These are phyloP conservation scores for Megacollybia marginata DNA, from an alignment of 768 basidiomycete genomes.

Conservation along the genomic window DNA sequence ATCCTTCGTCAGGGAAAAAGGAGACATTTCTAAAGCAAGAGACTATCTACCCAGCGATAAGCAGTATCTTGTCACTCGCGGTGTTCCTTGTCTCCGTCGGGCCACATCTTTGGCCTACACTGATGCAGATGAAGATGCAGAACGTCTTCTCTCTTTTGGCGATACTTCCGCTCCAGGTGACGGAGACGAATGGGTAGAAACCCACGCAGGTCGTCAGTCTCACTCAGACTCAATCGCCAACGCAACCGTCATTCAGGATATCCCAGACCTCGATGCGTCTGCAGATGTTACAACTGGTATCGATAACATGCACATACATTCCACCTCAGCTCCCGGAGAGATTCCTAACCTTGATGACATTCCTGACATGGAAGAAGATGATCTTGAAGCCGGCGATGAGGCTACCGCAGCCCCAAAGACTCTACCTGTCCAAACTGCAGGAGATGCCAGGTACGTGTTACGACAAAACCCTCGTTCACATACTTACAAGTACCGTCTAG, in stretches of 20 bases:
- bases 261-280: slow-evolving; percentile 74
- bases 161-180: slow-evolving; percentile 49
- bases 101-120: slow-evolving; percentile 91
- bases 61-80: slow-evolving; percentile 92
- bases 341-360: slow-evolving; percentile 97
- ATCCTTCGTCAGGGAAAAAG: slow-evolving; percentile 68
- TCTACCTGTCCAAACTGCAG: slow-evolving; percentile 21
- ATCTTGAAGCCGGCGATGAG: slow-evolving; percentile 81
- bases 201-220: slow-evolving; percentile 75
- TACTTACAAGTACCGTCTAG: slow-evolving; percentile 23
- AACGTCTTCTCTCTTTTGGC: slow-evolving; percentile 82
- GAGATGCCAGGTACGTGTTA: slow-evolving; percentile 42
- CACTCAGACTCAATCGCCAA: slow-evolving; percentile 46
- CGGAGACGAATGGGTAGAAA: slow-evolving; percentile 97
- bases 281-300: slow-evolving; percentile 38
- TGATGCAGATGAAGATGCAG: slow-evolving; percentile 93
- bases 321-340: slow-evolving; percentile 30
- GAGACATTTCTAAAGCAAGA: slow-evolving; percentile 75
- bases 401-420: slow-evolving; percentile 63
- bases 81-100: slow-evolving; percentile 94
- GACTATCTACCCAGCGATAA: slow-evolving; percentile 95
- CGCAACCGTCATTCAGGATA: slow-evolving; percentile 70
- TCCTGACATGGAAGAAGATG: slow-evolving; percentile 98
- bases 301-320: slow-evolving; percentile 36
- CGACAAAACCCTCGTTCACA: not conserved